Base-by-base conservation (phyloP, 23 red algal species). In the Gracilaria gracilis region DNA sequence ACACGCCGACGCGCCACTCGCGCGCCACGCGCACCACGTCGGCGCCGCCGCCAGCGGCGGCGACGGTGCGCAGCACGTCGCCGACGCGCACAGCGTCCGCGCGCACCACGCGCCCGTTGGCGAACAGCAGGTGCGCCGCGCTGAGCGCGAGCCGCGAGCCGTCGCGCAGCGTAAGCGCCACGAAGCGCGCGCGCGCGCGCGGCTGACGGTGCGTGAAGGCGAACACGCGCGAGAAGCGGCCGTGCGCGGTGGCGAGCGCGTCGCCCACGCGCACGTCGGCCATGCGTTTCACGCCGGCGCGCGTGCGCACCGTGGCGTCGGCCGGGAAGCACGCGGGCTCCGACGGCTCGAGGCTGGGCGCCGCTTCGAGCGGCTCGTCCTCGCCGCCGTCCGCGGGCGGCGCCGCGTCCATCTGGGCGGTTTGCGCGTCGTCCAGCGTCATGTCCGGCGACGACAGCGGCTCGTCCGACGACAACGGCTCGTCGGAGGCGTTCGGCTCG, bases 241-340 rank as follows among this genome's bases (percentile, higher is more conserved):
- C 83, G 25, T 86, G 20, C 16, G 53, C 61, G 11, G 67, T 57
- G 42, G 36, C 36, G 17, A 86, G 61, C 9, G 23, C 20, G 47
- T 86, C 83, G 21, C 83, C 83, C 37, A 57, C 23, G n/a, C 31
- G 4, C 37, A 86, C 21, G 23, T 69, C 59, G 34, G 19, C 34
- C 83, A 86, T 86, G 44, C 83, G 25, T n/a, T 67, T 17, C 44
- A 35, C 48, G 28, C 66, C 66, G 75, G 4, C 4, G 7, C 4
- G 9, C 15, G 38, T 17, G 25, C 50, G 42, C 40, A 80, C 75
- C 1, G 34, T 12, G 21, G 75, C 75, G 42, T 80, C 36, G 38
- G 75, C 75, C 31, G 75, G 75, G 75, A 80, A 80, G 27, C 75
- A 80, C 36, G 76, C 86, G 7, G 46, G 55, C 55, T 59, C 55